phyloP scores from a whole-genome alignment of 2,329 filamentous ascomycete species.

The Talaromyces verruculosus region DNA sequence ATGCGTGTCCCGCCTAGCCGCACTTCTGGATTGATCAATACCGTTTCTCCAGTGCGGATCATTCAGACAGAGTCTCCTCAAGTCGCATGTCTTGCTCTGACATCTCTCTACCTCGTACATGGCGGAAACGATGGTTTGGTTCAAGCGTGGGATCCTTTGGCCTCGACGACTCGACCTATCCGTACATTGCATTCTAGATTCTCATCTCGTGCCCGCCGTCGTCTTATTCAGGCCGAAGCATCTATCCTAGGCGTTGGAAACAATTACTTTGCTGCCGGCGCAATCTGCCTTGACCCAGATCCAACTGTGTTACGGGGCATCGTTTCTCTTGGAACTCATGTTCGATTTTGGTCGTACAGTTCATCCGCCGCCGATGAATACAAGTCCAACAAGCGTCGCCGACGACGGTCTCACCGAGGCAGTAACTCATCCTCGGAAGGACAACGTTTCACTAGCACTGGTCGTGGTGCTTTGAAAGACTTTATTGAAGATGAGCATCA shows the following conservation, averaged over 20 bases:
- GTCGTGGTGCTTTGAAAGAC: slow-evolving; percentile 69
- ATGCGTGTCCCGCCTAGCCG: slow-evolving; percentile 64
- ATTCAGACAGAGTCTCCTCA: slow-evolving; percentile 90
- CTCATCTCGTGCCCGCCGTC: slow-evolving; percentile 76
- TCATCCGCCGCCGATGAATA: slow-evolving; percentile 73
- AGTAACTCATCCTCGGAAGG: slow-evolving; percentile 55
- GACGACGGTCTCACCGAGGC: slow-evolving; percentile 67
- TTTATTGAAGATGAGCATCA: slow-evolving; percentile 85
- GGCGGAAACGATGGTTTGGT: slow-evolving; percentile 93
- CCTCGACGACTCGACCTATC: slow-evolving; percentile 73
- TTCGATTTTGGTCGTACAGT: slow-evolving; percentile 93
- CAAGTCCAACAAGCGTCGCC: slow-evolving; percentile 73
- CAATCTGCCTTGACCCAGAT: slow-evolving; percentile 84
- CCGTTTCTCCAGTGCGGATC: slow-evolving; percentile 69
- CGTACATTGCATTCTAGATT: slow-evolving; percentile 85
- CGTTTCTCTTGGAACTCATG: slow-evolving; percentile 78
- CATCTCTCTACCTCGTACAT: slow-evolving; percentile 84
- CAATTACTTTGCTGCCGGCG: slow-evolving; percentile 77
- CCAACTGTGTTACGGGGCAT: slow-evolving; percentile 81
- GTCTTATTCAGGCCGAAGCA: slow-evolving; percentile 66
- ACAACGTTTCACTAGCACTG: slow-evolving; percentile 60
- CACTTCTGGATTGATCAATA: slow-evolving; percentile 56
- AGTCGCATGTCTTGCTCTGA: slow-evolving; percentile 77
- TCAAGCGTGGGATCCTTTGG: slow-evolving; percentile 94
- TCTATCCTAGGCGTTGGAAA: slow-evolving; percentile 67